Evolutionary conservation across 257 asterid genomes (phyloP), one percentile per base, ranked within the genome.

Genomic region (Solanum pimpinellifolium): DNA sequence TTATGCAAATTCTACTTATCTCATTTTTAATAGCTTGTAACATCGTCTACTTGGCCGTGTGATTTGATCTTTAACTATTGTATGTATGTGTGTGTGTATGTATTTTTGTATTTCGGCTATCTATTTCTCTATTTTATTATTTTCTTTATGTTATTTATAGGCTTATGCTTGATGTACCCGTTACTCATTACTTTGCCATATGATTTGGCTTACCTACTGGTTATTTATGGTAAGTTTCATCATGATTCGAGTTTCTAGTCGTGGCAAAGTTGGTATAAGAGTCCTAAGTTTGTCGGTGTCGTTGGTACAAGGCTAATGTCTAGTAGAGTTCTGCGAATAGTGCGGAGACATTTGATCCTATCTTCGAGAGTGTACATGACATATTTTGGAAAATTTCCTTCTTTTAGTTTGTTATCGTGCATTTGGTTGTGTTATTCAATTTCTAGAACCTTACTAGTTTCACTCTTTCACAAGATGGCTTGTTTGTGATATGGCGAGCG

Each of bases 401-500:
- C n/a, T 52, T 52, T 52, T 52, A n/a, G 62, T 52, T 52, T 18
- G 10, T 52, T 52, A 52, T 52, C 10, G 1, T 18, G 62, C 10
- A 52, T 52, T 2, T 18, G 10, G n/a, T 52, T 52, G 62, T 18
- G n/a, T 52, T 52, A 16, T 52, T 52, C 62, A 52, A 52, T 52
- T 52, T 52, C 62, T 52, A 18, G 9, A 52, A 52, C 62, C 62
- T 52, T 52, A 18, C 10, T 6, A 16, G 62, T 52, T 52, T 16
- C 62, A 52, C 23, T 52, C 1, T 52, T 52, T 52, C 10, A 1
- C 23, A 16, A 6, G 4, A 52, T 52, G 23, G 10, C 10, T 52
- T 18, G n/a, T 52, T 6, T 1, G n/a, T 9, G 2, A 52, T 52
- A 4, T 0, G n/a, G 0, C 1, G 4, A 9, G 1, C 4, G 2